Percentiles rank a stretch among this genome's conserved stretches.
Conservation (phyloP, 2,329 filamentous ascomycete species). For the Diplocarpon rosae region DNA sequence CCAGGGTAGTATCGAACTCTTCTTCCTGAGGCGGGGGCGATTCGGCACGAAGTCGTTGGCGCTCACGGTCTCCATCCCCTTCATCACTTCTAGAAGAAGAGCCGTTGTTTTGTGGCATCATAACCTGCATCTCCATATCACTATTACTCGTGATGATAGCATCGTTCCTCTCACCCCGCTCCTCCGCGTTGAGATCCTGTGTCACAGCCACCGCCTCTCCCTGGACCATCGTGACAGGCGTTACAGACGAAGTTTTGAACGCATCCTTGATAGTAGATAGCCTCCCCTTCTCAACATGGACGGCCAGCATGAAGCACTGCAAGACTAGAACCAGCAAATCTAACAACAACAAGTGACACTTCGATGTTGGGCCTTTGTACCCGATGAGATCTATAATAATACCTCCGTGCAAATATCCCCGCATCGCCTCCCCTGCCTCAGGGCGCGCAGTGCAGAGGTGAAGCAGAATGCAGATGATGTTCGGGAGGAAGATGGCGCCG, state of each 20-base stretch:
- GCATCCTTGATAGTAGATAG: conserved; percentile 30
- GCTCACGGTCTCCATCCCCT: conserved; percentile 11
- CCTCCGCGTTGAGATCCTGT: conserved; percentile 27
- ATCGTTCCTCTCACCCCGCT: conserved; percentile 24
- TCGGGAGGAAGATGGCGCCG: conserved; percentile 46
- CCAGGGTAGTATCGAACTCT: conserved; percentile 19
- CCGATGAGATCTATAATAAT: conserved; percentile 58
- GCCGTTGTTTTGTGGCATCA: conserved; percentile 8
- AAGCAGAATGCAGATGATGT: conserved; percentile 47
- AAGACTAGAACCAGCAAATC: conserved; percentile 45
- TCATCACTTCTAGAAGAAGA: conserved; percentile 2
- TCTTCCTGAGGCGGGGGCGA: conserved; percentile 10
- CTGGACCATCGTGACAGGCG: conserved; percentile 6
- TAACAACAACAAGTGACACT: conserved; percentile 41
- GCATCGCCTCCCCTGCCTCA: conserved; percentile 46
- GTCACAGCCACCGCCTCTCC: conserved; percentile 11
- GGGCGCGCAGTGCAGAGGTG: conserved; percentile 47
- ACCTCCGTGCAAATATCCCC: conserved; percentile 57
- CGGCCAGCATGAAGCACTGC: conserved; percentile 53
- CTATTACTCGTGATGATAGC: conserved; percentile 10
- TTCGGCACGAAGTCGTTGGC: conserved; percentile 18
- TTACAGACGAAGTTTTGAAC: conserved; percentile 5
- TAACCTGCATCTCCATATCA: conserved; percentile 24
- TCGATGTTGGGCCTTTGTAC: conserved; percentile 49
- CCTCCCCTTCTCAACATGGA: conserved; percentile 49